A percentile compares a stretch with the other conserved stretches of the same genome.
phyloP scores from a whole-genome alignment of 164 flowering plant species.

The Stephania yunnanensis region DNA sequence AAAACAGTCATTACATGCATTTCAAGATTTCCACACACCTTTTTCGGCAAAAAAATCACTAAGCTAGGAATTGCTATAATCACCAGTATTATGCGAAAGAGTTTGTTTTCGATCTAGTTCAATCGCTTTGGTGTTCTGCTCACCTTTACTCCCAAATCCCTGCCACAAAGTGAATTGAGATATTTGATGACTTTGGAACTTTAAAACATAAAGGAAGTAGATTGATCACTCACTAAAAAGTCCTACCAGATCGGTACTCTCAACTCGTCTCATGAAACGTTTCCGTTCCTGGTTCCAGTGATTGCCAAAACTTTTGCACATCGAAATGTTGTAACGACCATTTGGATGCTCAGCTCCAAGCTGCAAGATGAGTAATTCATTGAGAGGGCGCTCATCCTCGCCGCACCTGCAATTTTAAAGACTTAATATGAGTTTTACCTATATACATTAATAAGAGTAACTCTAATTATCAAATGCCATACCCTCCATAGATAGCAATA shows the following conservation, averaged over 20 bases:
- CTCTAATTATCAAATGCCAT: slow-evolving; percentile 2
- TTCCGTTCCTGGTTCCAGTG: slow-evolving; percentile 47
- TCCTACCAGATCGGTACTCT: slow-evolving; percentile 33
- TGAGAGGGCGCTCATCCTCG: slow-evolving; percentile 88
- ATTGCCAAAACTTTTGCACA: slow-evolving; percentile 56
- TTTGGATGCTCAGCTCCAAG: slow-evolving; percentile 58
- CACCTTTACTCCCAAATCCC: slow-evolving; percentile 7
- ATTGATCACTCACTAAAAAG: not conserved
- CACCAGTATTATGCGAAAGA: slow-evolving; percentile 35
- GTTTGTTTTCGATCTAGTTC: slow-evolving; percentile 29
- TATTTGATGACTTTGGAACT: not conserved
- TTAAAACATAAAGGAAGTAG: not conserved
- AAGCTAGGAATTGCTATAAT: not conserved
- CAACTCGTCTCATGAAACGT: slow-evolving; percentile 25
- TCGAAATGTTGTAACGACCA: slow-evolving; percentile 49
- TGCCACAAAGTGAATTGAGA: not conserved
- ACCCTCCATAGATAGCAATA: slow-evolving; percentile 92
- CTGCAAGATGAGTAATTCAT: slow-evolving; percentile 69
- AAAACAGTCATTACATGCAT: not conserved
- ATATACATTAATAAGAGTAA: no score
- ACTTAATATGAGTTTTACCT: not conserved
- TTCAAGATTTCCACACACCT: not conserved
- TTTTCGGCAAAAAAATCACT: not conserved
- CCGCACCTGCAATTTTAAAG: slow-evolving; percentile 57
- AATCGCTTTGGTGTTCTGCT: slow-evolving; percentile 1